Base-by-base conservation (phyloP, 148 eudicot species). In the Vaccinium corymbosum region DNA sequence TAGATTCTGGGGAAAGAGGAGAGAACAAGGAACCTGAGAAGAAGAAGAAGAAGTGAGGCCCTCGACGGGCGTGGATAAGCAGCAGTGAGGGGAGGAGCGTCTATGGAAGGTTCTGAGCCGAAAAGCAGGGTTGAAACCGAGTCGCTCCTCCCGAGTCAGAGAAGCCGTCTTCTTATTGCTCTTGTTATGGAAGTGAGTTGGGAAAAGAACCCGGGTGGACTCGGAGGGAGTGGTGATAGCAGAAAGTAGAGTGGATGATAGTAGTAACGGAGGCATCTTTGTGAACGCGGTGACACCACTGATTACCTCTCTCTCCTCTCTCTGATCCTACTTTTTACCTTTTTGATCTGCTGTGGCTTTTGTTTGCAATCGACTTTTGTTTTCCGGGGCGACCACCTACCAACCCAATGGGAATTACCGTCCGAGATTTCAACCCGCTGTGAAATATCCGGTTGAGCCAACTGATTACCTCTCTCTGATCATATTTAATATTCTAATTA, bases 31-130 rank as follows among this genome's bases (percentile, higher is more conserved):
- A 32, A 86, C 88, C 85, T 84, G 81, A 61, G 86, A 76, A 83
- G 88, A 32, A 32, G 35, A 32, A 32, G 35, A 66, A 14, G 87
- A 66, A 52, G 80, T 53, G 80, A 68, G 29, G 38, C 80, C 85
- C 80, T 74, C 84, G 80, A 75, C 49, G 16, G 87, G 83, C 86
- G 85, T 86, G 10, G 89, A 50, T 20, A 77, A 70, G 81, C 72
- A 86, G 83, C 88, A 86, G 83, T 64, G 42, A 71, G 15, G 55
- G 35, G 68, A 7, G 29, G 73, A 64, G 15, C 29, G 80, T 61
- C 82, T 80, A 3, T 1, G 75, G 71, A 35, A 22, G 82, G 55
- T 48, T 25, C 51, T n/a, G 56, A 55, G 9, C 42, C 32, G 61
- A 14, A 52, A n/a, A 46, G 66, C 52, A 81, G 74, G 59, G 64